Base-by-base conservation (phyloP, 257 asterid species). In the Jacaranda copaia region DNA sequence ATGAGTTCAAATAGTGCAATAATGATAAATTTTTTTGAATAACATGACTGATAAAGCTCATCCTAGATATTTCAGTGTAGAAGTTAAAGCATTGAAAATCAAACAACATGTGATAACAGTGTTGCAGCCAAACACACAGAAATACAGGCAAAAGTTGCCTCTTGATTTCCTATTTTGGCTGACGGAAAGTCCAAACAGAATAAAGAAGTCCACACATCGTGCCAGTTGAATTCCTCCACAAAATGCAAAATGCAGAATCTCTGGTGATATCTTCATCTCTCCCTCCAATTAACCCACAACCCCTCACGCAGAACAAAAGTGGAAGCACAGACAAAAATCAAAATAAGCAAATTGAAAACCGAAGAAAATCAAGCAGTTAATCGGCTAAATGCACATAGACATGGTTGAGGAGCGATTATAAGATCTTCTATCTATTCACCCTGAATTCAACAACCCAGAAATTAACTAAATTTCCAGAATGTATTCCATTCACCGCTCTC, bases 401-500 rank as follows among this genome's bases (percentile, higher is more conserved):
- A 48, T 65, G 36, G 20, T 43, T 5, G 15, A 36, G 39, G 8
- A 53, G 59, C 45, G 76, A 20, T 61, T 42, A 49, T 14, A 76
- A 18, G 52, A 60, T 56, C 66, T 56, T 15, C 36, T 49, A 58
- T 60, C 75, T 64, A 25, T 11, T 53, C 32, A 53, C 32, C 52
- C 15, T 6, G 53, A 32, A 16, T 13, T 55, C 43, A 68, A 7
- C 68, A 73, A 42, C 52, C 8, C 38, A 53, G 46, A 60, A 51
- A 39, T 35, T 68, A 18, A 35, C 75, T 14, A 67, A 42, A 62
- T 38, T 67, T 67, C 56, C 32, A 10, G 64, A 52, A 70, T 18
- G 66, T 63, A 70, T n/a, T 70, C 39, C 77, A 18, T 72, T 45
- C 74, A 57, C 64, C 49, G 64, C 19, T 42, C 57, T 52, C 36